phyloP scores from a whole-genome alignment of 495 filamentous ascomycete genomes.

The Penicillium atrosanguineum region DNA sequence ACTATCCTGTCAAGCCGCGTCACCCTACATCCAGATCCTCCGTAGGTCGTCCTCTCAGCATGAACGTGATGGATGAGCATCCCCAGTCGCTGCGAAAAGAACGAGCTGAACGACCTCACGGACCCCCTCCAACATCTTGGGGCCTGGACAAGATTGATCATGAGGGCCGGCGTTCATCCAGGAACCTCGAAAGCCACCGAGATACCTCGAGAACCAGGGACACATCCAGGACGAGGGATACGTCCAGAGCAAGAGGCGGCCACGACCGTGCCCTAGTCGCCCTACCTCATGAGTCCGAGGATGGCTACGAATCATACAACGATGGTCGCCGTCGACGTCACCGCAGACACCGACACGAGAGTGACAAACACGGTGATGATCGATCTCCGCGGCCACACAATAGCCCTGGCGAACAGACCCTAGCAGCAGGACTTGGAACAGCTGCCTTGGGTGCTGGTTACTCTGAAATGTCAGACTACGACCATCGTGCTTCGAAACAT shows the following conservation, averaged over 20 bases:
- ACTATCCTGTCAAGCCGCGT: constrained; percentile 50
- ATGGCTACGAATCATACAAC: constrained; percentile 33
- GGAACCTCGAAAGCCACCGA: constrained; percentile 29
- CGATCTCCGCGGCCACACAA: constrained; percentile 23
- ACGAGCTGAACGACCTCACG: constrained; percentile 31
- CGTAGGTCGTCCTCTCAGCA: constrained; percentile 59
- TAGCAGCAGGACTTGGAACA: constrained; percentile 38
- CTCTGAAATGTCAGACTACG: constrained; percentile 37
- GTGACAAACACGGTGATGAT: constrained; percentile 23
- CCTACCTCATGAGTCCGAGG: constrained; percentile 40
- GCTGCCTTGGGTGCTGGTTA: constrained; percentile 39
- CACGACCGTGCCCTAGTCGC: constrained; percentile 36
- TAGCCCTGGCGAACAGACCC: constrained; percentile 13
- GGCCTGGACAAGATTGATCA: constrained; percentile 59
- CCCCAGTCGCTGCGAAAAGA: constrained; percentile 46
- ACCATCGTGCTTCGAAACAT: constrained; percentile 18
- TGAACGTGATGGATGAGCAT: constrained; percentile 60
- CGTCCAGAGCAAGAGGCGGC: background rate
- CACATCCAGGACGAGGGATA: background rate
- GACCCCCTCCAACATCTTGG: constrained; percentile 60
- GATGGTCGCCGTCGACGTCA: constrained; percentile 17
- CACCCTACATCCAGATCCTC: constrained; percentile 49
- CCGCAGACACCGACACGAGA: constrained; percentile 25
- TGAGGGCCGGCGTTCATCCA: constrained; percentile 32
- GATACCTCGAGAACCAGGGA: constrained; percentile 29